Conservation (phyloP, 257 asterid species). For the Salvia splendens region DNA sequence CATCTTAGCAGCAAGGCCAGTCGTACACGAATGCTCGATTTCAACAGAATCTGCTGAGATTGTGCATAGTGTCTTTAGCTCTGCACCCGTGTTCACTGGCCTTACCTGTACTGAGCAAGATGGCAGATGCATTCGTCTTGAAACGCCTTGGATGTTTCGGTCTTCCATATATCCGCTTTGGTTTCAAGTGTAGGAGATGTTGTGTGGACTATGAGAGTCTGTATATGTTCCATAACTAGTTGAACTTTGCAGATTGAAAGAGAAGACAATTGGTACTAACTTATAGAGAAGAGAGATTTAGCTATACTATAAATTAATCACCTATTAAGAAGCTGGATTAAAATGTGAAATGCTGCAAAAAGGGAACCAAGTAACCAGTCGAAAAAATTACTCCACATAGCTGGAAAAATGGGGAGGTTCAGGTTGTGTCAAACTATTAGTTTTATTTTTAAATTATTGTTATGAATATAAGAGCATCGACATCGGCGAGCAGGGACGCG, state of each 20-base stretch:
- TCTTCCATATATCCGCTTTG: constrained; percentile 17
- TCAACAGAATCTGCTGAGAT: neutral
- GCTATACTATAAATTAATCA: too few species aligned
- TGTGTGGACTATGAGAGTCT: constrained; percentile 12
- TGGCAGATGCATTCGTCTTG: constrained; percentile 11
- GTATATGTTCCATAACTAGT: constrained; percentile 13
- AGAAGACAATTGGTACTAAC: neutral
- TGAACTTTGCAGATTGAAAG: neutral
- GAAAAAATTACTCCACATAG: too few species aligned
- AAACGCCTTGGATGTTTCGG: constrained; percentile 11
- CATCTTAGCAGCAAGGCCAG: neutral
- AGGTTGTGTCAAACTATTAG: too few species aligned
- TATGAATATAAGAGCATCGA: too few species aligned
- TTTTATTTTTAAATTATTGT: too few species aligned
- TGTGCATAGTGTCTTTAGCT: neutral
- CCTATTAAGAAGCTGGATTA: too few species aligned
- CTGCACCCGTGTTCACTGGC: neutral
- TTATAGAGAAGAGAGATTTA: too few species aligned
- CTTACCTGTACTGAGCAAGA: neutral
- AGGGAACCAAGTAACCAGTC: too few species aligned
- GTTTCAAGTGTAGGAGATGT: neutral
- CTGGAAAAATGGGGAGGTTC: too few species aligned
- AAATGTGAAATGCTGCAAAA: too few species aligned
- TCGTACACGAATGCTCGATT: constrained; percentile 7
- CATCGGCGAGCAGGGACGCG: too few species aligned